Base-by-base conservation (phyloP, 2,329 filamentous ascomycete species). In the Cordyceps cateniannulata region DNA sequence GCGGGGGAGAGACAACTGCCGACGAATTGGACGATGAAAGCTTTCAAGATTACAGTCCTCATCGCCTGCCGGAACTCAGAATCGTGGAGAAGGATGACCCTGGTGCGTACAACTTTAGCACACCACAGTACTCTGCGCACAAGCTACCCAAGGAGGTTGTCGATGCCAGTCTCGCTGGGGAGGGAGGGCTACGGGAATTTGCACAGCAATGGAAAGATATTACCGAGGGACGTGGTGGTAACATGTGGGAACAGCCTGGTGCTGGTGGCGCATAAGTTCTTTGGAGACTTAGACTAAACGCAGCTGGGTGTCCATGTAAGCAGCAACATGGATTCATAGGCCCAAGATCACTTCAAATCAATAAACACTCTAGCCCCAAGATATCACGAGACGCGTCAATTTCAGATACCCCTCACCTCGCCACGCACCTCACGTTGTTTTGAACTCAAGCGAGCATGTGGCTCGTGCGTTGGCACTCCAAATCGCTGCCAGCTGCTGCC, bases 131-230 rank as follows among this genome's bases (percentile, higher is more conserved):
- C 73, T 96, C 92, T 63, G 93, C 95, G 3, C 93, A 98, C 71
- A 99, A 98, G 75, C 77, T 99, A 67, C 95, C 95, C 0, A 92
- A 88, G 72, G 95, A 99, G 67, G 91, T 98, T 2, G 93, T 97
- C 3, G 85, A 88, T 66, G 86, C 86, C 22, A 83, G 85, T 65
- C 68, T 83, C 65, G 82, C 82, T 1, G 89, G 89, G 3, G 85
- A 90, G 60, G 90, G 89, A 3, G 89, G 88, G 0, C 81, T 98
- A 77, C 82, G 87, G 63, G 92, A 96, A 74, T 93, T 95, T 75
- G 85, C 89, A 63, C 81, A 82, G 65, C 83, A 87, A 69, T 93
- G 90, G 90, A 86, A 85, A 69, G 81, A 87, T 63, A 78, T 85
- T 50, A 79, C 76, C 0, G 75, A 77, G 49, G 73, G 75, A 5